These are phyloP conservation scores for Condylostoma magnum DNA, from an alignment of 169 alveolate species.

Conservation along the genomic window DNA sequence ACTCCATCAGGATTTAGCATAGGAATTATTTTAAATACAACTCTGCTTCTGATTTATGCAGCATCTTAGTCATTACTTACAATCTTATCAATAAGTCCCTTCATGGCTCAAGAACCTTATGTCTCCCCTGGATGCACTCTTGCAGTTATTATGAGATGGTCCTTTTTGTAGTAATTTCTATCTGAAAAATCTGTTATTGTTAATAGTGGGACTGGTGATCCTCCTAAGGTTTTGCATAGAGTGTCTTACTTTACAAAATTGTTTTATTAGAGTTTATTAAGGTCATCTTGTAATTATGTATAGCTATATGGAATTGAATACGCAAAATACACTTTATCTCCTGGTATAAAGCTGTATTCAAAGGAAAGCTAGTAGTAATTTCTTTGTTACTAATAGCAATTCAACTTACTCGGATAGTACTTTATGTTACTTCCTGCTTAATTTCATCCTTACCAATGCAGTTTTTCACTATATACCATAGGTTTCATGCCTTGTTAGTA, in stretches of 20 bases:
- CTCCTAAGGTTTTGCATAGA: constrained; percentile 78
- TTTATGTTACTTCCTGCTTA: too few species aligned
- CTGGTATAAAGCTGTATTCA: too few species aligned
- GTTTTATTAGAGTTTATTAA: constrained; percentile 46
- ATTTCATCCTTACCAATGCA: too few species aligned
- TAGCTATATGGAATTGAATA: constrained; percentile 79
- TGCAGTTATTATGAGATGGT: constrained; percentile 55
- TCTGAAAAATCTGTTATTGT: constrained; percentile 54
- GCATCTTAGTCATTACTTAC: constrained; percentile 55
- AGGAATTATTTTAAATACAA: constrained; percentile 74
- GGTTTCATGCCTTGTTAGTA: constrained; percentile 45
- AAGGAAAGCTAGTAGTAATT: too few species aligned
- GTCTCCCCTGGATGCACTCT: constrained; percentile 88
- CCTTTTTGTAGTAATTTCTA: too few species aligned
- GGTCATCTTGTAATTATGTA: constrained; percentile 53
- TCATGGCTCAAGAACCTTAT: constrained; percentile 64
- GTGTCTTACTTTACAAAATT: not conserved
- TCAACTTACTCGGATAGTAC: too few species aligned
- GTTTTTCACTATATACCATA: constrained; percentile 11
- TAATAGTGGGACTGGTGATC: constrained; percentile 78
- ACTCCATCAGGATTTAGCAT: constrained; percentile 89
- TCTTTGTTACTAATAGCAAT: too few species aligned
- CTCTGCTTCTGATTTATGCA: constrained; percentile 42
- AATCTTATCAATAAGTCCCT: constrained; percentile 71
- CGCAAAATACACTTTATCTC: constrained; percentile 80